Evolutionary conservation across 257 asterid species (phyloP).

Genomic region (Forsythia viridissima): DNA sequence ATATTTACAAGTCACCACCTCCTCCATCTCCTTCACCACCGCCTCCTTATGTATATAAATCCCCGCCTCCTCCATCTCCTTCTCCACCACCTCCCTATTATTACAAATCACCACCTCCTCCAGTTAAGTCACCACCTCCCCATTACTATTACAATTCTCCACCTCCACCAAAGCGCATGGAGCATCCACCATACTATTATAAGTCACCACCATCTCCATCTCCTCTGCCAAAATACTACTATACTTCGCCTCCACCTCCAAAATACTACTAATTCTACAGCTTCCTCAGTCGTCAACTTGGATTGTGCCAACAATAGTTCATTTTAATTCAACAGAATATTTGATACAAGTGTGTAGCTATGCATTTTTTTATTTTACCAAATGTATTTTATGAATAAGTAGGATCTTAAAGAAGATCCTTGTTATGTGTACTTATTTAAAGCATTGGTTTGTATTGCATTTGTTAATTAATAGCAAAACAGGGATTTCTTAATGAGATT

Average conservation of each 20-base stretch:
- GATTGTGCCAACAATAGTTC: no score
- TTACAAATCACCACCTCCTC: slow-evolving; percentile 10
- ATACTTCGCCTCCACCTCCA: neutral
- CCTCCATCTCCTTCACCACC: slow-evolving; percentile 15
- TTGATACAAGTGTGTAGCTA: no score
- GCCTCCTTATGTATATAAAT: neutral
- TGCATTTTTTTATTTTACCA: no score
- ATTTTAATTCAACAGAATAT: neutral
- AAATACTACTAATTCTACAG: neutral
- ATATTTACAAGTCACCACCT: neutral
- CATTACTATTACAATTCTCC: neutral
- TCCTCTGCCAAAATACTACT: neutral
- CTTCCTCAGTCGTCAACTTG: no score
- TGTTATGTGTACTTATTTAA: no score
- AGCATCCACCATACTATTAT: neutral
- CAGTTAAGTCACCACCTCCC: neutral
- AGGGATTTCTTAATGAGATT: no score
- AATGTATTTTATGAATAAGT: no score
- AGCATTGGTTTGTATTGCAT: no score
- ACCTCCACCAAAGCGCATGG: neutral
- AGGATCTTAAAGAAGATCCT: no score
- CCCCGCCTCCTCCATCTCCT: slow-evolving; percentile 8
- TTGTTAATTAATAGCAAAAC: no score
- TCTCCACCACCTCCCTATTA: slow-evolving; percentile 16
- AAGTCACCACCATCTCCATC: neutral